phyloP scores from a whole-genome alignment of 2,329 filamentous ascomycete genomes.

The Pleoardoris graminearum region DNA sequence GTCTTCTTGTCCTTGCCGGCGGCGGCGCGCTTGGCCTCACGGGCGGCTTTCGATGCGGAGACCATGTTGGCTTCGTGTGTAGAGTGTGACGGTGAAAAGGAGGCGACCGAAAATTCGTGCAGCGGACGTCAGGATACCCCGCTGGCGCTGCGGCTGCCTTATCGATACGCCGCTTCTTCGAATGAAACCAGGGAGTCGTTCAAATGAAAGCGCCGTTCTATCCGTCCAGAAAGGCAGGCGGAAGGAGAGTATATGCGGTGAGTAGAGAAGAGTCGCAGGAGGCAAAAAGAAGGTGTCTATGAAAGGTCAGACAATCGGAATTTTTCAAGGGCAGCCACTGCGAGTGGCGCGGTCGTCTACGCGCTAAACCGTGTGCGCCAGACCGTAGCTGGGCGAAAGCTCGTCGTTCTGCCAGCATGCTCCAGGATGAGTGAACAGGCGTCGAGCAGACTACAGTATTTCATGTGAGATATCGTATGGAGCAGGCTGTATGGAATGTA shows the following conservation, averaged over 20 bases:
- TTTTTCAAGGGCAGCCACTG: slow-evolving; percentile 2
- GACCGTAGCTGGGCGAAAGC: background rate
- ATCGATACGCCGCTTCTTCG: slow-evolving; percentile 10
- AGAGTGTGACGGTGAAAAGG: slow-evolving; percentile 10
- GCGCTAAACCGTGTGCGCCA: background rate
- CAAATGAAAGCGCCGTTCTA: background rate
- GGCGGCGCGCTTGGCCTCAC: slow-evolving; percentile 66
- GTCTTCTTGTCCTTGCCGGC: slow-evolving; percentile 77
- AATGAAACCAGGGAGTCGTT: background rate
- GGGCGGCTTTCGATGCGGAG: slow-evolving; percentile 70
- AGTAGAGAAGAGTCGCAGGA: background rate
- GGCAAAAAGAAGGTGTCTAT: background rate
- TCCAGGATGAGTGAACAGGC: background rate
- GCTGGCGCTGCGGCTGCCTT: slow-evolving; percentile 6
- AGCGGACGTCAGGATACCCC: slow-evolving; percentile 11
- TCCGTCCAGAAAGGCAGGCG: background rate
- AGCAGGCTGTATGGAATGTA: too few relatives aligned
- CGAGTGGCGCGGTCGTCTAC: slow-evolving; percentile 1
- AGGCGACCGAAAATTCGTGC: slow-evolving; percentile 16
- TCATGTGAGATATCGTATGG: too few relatives aligned
- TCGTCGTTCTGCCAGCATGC: background rate
- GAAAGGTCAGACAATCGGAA: background rate
- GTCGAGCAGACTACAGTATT: background rate
- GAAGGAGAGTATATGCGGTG: background rate
- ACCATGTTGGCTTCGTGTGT: slow-evolving; percentile 57